Evolutionary conservation across 73 alveolate species (phyloP).

Genomic region (Paramecium octaurelia): DNA sequence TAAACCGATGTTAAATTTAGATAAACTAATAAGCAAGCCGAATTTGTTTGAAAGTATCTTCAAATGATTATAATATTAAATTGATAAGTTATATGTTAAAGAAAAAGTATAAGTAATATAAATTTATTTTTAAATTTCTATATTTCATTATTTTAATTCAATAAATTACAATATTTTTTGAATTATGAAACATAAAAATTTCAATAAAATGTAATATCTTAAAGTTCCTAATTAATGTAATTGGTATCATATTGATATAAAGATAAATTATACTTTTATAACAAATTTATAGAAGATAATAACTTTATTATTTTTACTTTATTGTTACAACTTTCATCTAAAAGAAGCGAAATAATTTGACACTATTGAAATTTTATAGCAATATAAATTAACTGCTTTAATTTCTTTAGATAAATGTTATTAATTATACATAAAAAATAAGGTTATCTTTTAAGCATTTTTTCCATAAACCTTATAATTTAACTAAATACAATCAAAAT

Average conservation of each 20-base stretch:
- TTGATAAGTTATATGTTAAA: background rate
- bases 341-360: background rate
- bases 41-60: slow-evolving; percentile 26
- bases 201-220: background rate
- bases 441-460: too few species aligned
- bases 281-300: background rate
- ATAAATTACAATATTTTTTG: too few species aligned
- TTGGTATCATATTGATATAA: too few species aligned
- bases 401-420: too few species aligned
- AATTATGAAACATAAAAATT: too few species aligned
- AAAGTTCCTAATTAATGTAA: background rate
- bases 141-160: background rate
- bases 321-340: background rate
- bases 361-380: too few species aligned
- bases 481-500: too few species aligned
- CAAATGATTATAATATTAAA: slow-evolving; percentile 19
- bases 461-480: too few species aligned
- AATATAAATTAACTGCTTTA: too few species aligned
- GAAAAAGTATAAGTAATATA: background rate
- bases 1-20: background rate
- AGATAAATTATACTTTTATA: background rate
- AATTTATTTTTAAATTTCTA: too few species aligned
- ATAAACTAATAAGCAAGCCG: background rate
- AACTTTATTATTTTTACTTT: background rate
- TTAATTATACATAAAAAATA: too few species aligned